A percentile compares a stretch with the other conserved stretches of the same genome.
phyloP scores from a whole-genome alignment of 2,329 filamentous ascomycete species.

The Microdochium paspali region DNA sequence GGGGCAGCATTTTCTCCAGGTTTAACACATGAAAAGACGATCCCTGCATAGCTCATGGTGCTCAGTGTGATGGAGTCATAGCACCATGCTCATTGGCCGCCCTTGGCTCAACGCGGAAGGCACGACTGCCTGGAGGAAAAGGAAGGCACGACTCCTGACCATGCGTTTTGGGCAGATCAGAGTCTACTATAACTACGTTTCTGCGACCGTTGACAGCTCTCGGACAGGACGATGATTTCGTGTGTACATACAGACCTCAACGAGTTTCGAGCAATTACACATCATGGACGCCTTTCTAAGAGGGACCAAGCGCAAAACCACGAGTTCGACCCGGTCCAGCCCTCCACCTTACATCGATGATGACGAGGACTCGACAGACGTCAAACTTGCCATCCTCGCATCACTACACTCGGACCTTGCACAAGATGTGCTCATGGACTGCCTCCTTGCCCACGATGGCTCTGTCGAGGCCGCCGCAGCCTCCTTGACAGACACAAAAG shows the following conservation, averaged over 20 bases:
- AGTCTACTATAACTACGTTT: too few relatives aligned
- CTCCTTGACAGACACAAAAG: constrained; percentile 34
- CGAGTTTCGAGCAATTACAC: neutral
- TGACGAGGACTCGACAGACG: constrained; percentile 63
- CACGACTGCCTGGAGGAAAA: neutral
- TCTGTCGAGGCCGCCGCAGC: constrained; percentile 58
- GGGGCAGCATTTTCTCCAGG: neutral
- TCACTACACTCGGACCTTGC: constrained; percentile 62
- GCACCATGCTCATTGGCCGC: neutral
- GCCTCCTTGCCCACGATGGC: constrained; percentile 69
- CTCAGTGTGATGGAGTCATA: too few relatives aligned
- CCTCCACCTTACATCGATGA: constrained; percentile 6
- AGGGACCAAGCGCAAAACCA: constrained; percentile 40
- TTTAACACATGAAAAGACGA: neutral
- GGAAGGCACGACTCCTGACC: too few relatives aligned
- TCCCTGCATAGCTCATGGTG: neutral
- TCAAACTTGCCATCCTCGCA: constrained; percentile 76
- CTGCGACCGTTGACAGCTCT: too few relatives aligned
- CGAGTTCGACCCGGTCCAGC: constrained; percentile 4
- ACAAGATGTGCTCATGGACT: constrained; percentile 64
- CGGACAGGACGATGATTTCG: too few relatives aligned
- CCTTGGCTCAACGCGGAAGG: neutral
- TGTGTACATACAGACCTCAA: too few relatives aligned
- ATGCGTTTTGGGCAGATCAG: too few relatives aligned
- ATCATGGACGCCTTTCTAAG: constrained; percentile 50